A percentile compares a stretch with the other conserved stretches of the same genome.
These are phyloP conservation scores for Miamiensis avidus DNA, from an alignment of 169 alveolate species.

Conservation along the genomic window DNA sequence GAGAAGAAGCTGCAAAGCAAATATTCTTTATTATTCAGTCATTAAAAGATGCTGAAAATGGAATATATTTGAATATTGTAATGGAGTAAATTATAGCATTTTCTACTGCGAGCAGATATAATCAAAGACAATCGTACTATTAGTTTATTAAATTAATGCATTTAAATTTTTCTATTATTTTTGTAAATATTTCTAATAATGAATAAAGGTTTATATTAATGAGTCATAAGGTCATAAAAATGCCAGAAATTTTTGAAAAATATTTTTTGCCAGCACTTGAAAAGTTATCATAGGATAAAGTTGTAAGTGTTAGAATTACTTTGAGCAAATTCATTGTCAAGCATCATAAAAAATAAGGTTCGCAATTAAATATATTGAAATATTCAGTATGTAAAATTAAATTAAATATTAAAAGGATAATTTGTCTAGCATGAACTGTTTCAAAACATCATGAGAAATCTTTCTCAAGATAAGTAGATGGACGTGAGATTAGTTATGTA, in stretches of 20 bases:
- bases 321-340: neutral
- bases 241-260: constrained; percentile 4
- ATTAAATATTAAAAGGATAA: neutral
- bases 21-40: neutral
- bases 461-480: neutral
- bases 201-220: constrained; percentile 2
- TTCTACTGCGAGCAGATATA: neutral
- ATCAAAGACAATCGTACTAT: constrained; percentile 24
- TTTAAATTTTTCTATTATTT: neutral
- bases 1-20: constrained; percentile 29
- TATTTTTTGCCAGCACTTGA: constrained; percentile 1
- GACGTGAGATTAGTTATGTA: neutral
- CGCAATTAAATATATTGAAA: no score
- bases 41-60: neutral
- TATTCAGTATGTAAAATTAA: no score
- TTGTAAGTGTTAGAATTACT: constrained; percentile 18
- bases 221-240: constrained; percentile 2
- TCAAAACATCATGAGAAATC: no score
- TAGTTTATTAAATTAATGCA: neutral
- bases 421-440: neutral
- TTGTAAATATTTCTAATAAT: neutral
- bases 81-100: constrained; percentile 13
- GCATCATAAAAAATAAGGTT: neutral
- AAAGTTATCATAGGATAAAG: constrained; percentile 8
- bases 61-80: neutral